A percentile compares a stretch with the other conserved stretches of the same genome.
Conservation (phyloP, 768 basidiomycete genomes). For the Lanmaoa rubissima region DNA sequence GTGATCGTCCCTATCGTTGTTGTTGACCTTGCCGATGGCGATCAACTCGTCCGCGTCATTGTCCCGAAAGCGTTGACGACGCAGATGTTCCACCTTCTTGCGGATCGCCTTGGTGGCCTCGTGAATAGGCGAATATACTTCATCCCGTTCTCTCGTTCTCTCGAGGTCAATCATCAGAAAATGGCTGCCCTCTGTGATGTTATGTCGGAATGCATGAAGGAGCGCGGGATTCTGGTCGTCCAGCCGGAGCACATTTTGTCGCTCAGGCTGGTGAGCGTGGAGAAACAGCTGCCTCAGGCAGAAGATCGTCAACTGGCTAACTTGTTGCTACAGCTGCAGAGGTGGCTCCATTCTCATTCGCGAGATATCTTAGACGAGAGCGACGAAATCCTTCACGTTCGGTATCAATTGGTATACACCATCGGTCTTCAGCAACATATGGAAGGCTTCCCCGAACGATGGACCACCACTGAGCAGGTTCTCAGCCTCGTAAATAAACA, state of each 20-base stretch:
- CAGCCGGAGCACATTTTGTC: slow-evolving; percentile 59
- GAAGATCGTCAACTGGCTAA: background rate
- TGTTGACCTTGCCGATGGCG: slow-evolving; percentile 41
- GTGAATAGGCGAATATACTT: slow-evolving; percentile 46
- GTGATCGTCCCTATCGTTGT: slow-evolving; percentile 47
- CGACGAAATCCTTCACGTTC: slow-evolving; percentile 34
- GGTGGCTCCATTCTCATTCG: slow-evolving; percentile 23
- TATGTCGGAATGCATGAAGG: slow-evolving; percentile 37
- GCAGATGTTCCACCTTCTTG: slow-evolving; percentile 52
- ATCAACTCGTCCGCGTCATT: slow-evolving; percentile 46
- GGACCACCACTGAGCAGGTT: slow-evolving; percentile 34
- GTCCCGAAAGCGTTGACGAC: slow-evolving; percentile 46
- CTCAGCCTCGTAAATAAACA: slow-evolving; percentile 24
- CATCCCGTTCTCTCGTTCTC: slow-evolving; percentile 48
- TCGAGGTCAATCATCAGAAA: slow-evolving; percentile 19
- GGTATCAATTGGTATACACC: slow-evolving; percentile 39
- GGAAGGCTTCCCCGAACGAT: slow-evolving; percentile 34
- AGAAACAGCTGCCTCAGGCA: slow-evolving; percentile 27
- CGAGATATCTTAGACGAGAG: slow-evolving; percentile 34
- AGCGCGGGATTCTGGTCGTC: slow-evolving; percentile 43
- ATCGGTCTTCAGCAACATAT: slow-evolving; percentile 29
- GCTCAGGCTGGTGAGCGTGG: slow-evolving; percentile 45
- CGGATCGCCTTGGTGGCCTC: slow-evolving; percentile 43
- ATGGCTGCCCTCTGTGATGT: slow-evolving; percentile 30
- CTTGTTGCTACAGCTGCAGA: slow-evolving; percentile 28